phyloP scores from a whole-genome alignment of 116 monocot species.

The Dioscorea cayenensis region DNA sequence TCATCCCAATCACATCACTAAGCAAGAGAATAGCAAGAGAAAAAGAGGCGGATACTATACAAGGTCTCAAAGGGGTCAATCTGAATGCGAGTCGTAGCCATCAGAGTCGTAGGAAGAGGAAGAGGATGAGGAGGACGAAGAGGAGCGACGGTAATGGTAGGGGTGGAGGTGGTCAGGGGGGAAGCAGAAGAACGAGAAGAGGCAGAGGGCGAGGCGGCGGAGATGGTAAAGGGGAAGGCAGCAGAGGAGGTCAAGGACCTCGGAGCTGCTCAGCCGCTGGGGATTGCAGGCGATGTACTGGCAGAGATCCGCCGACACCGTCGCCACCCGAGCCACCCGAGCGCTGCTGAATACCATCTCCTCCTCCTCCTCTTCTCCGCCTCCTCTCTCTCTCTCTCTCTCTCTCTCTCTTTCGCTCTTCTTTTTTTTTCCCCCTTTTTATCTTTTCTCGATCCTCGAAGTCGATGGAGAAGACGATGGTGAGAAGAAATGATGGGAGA shows the following conservation, averaged over 20 bases:
- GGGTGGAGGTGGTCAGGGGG: conserved; percentile 6
- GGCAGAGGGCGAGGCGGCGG: conserved; percentile 40
- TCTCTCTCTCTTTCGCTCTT: too few relatives aligned
- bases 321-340: conserved; percentile 36
- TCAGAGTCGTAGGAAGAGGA: conserved; percentile 9
- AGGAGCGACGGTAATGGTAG: not conserved
- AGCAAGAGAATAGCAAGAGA: not conserved
- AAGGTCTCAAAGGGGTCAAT: not conserved
- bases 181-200: conserved; percentile 65
- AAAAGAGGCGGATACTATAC: not conserved
- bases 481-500: too few relatives aligned
- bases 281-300: conserved; percentile 52
- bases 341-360: conserved; percentile 58
- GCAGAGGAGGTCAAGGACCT: conserved; percentile 51
- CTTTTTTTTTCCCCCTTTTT: not conserved
- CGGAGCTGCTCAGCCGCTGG: conserved; percentile 33
- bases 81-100: conserved; percentile 21
- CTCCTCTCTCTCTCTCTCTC: not conserved
- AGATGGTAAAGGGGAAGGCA: conserved; percentile 48
- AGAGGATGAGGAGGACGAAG: conserved; percentile 15
- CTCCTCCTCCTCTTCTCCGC: not conserved
- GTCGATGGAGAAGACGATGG: too few relatives aligned
- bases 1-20: not conserved
- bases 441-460: not conserved
- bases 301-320: conserved; percentile 48